A percentile compares a stretch with the other conserved stretches of the same genome.
phyloP scores from a whole-genome alignment of 2,329 filamentous ascomycete species.

The Byssoonygena ceratinophila region DNA sequence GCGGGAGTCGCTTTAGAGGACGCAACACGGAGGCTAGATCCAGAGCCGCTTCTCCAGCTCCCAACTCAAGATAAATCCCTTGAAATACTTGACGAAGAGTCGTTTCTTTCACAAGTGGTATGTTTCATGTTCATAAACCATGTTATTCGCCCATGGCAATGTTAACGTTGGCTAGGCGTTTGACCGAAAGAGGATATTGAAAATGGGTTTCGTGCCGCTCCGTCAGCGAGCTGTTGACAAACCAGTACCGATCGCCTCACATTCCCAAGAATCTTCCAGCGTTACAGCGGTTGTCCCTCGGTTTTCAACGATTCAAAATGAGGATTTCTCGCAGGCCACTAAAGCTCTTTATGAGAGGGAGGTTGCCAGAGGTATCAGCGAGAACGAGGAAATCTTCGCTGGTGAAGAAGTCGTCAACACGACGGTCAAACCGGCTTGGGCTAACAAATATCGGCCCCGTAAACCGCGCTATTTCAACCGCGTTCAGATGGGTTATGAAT shows the following conservation, averaged over 20 bases:
- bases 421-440: constrained; percentile 61
- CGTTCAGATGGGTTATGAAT: constrained; percentile 98
- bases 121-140: constrained; percentile 19
- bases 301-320: constrained; percentile 58
- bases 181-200: constrained; percentile 51
- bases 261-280: constrained; percentile 29
- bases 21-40: constrained; percentile 36
- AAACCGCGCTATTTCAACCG: constrained; percentile 97
- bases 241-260: constrained; percentile 22
- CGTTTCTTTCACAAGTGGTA: constrained; percentile 48
- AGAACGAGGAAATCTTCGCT: constrained; percentile 92
- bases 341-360: constrained; percentile 87
- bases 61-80: constrained; percentile 52
- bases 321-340: constrained; percentile 77
- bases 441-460: constrained; percentile 71
- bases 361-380: constrained; percentile 77
- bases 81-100: constrained; percentile 47
- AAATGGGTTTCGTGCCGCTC: constrained; percentile 58
- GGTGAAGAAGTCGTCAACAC: constrained; percentile 70
- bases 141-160: neutral
- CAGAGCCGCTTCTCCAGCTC: constrained; percentile 56
- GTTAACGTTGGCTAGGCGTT: constrained; percentile 30
- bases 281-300: constrained; percentile 50
- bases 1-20: neutral
- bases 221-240: constrained; percentile 37